Conservation (phyloP, 306 rosid genomes). For the Fragaria vesca region DNA sequence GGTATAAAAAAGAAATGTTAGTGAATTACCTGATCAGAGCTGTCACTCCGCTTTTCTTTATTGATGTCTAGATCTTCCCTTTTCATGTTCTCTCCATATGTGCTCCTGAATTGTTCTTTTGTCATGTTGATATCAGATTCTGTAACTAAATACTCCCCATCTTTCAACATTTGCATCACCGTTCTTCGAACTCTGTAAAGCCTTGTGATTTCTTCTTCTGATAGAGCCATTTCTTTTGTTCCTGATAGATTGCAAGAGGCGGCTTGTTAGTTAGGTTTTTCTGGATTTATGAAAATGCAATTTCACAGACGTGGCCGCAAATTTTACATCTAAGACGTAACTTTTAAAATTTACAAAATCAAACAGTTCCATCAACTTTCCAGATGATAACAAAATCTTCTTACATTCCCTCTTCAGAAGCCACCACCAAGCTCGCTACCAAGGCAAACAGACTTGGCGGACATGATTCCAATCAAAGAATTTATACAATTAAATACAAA, state of each 20-base stretch:
- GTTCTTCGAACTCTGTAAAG: constrained; percentile 50
- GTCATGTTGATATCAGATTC: constrained; percentile 63
- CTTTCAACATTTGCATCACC: constrained; percentile 67
- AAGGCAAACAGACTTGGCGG: not conserved
- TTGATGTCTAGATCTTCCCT: constrained; percentile 64
- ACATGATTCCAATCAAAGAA: not conserved
- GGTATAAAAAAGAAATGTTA: not conserved
- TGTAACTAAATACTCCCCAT: constrained; percentile 48
- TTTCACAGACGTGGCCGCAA: not conserved
- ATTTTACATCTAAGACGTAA: not conserved
- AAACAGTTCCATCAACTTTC: not conserved
- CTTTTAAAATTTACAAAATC: no score
- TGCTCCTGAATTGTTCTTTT: constrained; percentile 38
- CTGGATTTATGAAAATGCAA: not conserved
- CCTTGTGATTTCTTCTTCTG: constrained; percentile 49
- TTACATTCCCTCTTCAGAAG: not conserved
- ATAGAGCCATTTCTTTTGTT: constrained; percentile 39
- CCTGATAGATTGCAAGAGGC: not conserved
- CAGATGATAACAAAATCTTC: not conserved
- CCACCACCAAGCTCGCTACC: not conserved
- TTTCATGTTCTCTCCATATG: constrained; percentile 50
- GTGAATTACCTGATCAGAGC: not conserved
- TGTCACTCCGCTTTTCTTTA: constrained; percentile 22
- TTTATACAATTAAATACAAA: no score
- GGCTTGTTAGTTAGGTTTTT: not conserved